Percentiles rank a stretch among this genome's conserved stretches.
These are phyloP conservation scores for Epichloe gansuensis DNA, from an alignment of 2,329 filamentous ascomycete species.

Conservation along the genomic window DNA sequence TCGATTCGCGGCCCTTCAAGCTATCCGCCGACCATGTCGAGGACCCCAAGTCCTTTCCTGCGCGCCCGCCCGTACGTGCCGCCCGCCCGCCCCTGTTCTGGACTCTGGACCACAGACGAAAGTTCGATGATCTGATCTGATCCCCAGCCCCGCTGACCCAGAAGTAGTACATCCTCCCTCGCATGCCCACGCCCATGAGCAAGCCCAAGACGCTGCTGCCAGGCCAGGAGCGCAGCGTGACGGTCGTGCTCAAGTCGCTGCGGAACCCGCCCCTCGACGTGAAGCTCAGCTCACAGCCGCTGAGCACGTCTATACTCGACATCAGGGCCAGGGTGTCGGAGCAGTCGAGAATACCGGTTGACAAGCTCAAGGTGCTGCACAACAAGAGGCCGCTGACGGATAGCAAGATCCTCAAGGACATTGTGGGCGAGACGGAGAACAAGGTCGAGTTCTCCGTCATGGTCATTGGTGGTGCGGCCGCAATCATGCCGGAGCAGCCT, in stretches of 20 bases:
- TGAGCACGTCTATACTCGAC: conserved; percentile 64
- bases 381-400: conserved; percentile 79
- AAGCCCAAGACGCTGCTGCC: conserved; percentile 35
- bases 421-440: conserved; percentile 41
- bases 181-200: conserved; percentile 46
- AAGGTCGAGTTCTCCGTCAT: conserved; percentile 72
- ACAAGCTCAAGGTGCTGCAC: conserved; percentile 75
- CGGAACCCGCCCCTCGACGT: conserved; percentile 63
- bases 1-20: conserved; percentile 70
- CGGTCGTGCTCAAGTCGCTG: conserved; percentile 59
- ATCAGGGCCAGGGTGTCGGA: conserved; percentile 59
- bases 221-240: conserved; percentile 40
- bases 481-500: conserved; percentile 29
- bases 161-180: conserved; percentile 57
- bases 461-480: conserved; percentile 61
- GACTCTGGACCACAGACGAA: no score
- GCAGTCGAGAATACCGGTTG: conserved; percentile 50
- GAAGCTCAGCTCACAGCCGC: conserved; percentile 47
- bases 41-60: conserved; percentile 66
- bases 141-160: background rate
- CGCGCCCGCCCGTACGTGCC: conserved; percentile 61
- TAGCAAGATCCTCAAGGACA: conserved; percentile 63
- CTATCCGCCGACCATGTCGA: conserved; percentile 84
- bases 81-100: no score
- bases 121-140: no score